Evolutionary conservation across 345 rosid genomes (phyloP), one percentile per base, ranked within the genome.

Genomic region (Salix koriyanagi): DNA sequence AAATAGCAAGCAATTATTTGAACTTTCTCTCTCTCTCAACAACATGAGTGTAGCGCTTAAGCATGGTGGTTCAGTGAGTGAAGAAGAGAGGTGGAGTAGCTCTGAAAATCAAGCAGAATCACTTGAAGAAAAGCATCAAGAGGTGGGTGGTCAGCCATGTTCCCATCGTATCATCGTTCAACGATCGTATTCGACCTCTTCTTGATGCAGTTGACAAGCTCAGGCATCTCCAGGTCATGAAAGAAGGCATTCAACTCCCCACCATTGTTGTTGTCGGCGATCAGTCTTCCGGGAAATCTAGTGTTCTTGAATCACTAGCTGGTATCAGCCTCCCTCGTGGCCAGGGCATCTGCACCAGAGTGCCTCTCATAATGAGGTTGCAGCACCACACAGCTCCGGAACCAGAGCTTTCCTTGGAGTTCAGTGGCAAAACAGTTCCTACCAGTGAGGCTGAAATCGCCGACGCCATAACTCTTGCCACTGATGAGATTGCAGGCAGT

Each of bases 291-390:
- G 84, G 84, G 11, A 84, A 84, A 52, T 84, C 87, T 0, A 84
- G 84, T 62, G 87, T 81, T 19, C 88, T 85, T 0, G 91, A 89
- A 78, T 77, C 90, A 2, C 84, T 87, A 9, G 87, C 90, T 7
- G 85, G 89, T 6, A 84, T 89, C 69, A 83, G 81, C 74, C 78
- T 83, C 52, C 87, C 85, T 15, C 80, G 82, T 2, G 82, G 85
- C 1, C 84, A 83, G 42, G 89, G 87, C 0, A 87, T 85, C 1
- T 86, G 89, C 72, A 89, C 92, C 6, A 77, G 89, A 46, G 89
- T 85, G 0, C 89, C 88, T 30, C 87, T 89, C 52, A 76, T 87
- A 16, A 89, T 86, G 90, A 82, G 89, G 76, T 85, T 87, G 36
- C 88, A 87, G n/a, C 61, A 72, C 52, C 75, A 76, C 39, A 9